Percentiles rank a stretch among this genome's conserved stretches.
These are phyloP conservation scores for Paraphaeosphaeria minitans DNA, from an alignment of 2,329 filamentous ascomycete species.

Conservation along the genomic window DNA sequence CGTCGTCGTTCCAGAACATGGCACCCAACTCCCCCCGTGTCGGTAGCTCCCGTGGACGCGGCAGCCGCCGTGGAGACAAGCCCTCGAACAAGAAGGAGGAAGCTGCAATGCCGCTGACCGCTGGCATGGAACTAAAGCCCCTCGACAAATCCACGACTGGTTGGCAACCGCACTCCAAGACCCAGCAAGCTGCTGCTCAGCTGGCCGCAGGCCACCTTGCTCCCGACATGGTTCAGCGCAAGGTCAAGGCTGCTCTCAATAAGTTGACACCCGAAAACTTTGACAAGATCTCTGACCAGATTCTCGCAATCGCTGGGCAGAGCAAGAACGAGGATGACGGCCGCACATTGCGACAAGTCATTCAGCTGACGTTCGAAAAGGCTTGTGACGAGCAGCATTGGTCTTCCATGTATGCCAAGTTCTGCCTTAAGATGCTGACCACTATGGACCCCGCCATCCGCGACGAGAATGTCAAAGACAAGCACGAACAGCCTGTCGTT, in stretches of 20 bases:
- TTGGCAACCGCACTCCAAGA: slow-evolving; percentile 77
- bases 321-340: slow-evolving; percentile 96
- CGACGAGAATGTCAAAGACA: slow-evolving; percentile 93
- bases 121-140: slow-evolving; percentile 78
- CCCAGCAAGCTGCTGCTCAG: slow-evolving; percentile 38
- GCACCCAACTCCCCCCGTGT: slow-evolving; percentile 73
- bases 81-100: slow-evolving; percentile 60
- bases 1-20: slow-evolving; percentile 61
- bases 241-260: slow-evolving; percentile 98
- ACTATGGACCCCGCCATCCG: slow-evolving; percentile 94
- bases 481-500: slow-evolving; percentile 82
- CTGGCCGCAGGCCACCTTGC: slow-evolving; percentile 63
- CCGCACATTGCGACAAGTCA: slow-evolving; percentile 93
- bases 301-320: slow-evolving; percentile 88
- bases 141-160: slow-evolving; percentile 74
- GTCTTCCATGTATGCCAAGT: slow-evolving; percentile 98
- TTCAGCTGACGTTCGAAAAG: slow-evolving; percentile 99
- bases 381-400: slow-evolving; percentile 98
- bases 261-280: slow-evolving; percentile 99
- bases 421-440: slow-evolving; percentile 69
- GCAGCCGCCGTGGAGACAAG: slow-evolving; percentile 66
- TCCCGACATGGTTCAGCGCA: slow-evolving; percentile 93
- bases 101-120: slow-evolving; percentile 89
- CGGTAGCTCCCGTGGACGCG: slow-evolving; percentile 65
- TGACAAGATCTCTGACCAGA: slow-evolving; percentile 91